Base-by-base conservation (phyloP, 306 rosid genomes). In the Amphicarpaea edgeworthii region DNA sequence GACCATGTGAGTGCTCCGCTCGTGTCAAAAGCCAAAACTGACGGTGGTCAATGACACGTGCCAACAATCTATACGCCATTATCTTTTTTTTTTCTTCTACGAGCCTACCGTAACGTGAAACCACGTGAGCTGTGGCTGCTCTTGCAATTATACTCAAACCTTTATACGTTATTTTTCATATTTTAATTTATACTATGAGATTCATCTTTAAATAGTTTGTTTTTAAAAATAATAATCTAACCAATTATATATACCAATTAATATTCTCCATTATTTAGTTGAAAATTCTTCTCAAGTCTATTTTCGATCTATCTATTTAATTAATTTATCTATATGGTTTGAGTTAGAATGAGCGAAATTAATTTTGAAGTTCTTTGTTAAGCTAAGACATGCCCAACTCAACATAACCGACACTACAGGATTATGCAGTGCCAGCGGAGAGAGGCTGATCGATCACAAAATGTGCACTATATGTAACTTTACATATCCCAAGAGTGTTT, bases 41-140 rank as follows among this genome's bases (percentile, higher is more conserved):
- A 67, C 93, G 93, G 94, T 90, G 89, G 85, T 87, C 88, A 88
- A 83, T 79, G 77, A 59, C 80, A 89, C 91, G 90, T 82, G 94
- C 64, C 90, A 15, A 42, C 7, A 62, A 79, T 72, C 76, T 51
- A 70, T 68, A 11, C 72, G 21, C 70, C 42, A 47, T 62, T 54
- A 45, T 47, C 59, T 34, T 74, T 74, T 55, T 72, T 82, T 83
- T 58, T 58, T 40, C 7, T 16, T 58, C 17, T 72, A 19, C 24
- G 15, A 68, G 49, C 24, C 42, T 49, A 68, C 8, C 24, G 41
- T 70, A 81, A 87, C 89, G 88, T 81, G 89, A 82, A 28, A 73
- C 83, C 90, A 85, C 89, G 87, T 88, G 90, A 86, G 62, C 24
- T 20, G 58, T 76, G 83, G 75, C 38, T 24, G 51, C 26, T 64